phyloP scores from a whole-genome alignment of 1,139 yeast genomes.

The Sugiyamaella paludigena region DNA sequence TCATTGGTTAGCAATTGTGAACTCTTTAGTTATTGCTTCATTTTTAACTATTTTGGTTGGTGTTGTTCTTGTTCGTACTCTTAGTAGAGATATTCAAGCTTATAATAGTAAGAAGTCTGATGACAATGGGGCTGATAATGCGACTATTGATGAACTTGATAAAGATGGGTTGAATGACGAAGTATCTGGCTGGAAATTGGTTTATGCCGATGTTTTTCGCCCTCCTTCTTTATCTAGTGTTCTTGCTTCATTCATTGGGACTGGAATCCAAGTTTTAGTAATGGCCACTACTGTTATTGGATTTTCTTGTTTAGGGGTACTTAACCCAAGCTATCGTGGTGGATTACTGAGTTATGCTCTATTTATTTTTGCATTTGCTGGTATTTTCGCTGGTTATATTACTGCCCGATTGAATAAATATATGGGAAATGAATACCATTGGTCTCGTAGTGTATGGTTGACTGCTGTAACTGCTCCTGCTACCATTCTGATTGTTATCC shows the following conservation, averaged over 20 bases:
- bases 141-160: slow-evolving; percentile 27
- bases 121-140: slow-evolving; percentile 9
- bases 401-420: slow-evolving; percentile 62
- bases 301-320: slow-evolving; percentile 56
- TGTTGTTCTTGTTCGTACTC: slow-evolving; percentile 54
- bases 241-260: slow-evolving; percentile 59
- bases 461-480: slow-evolving; percentile 53
- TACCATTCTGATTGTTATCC: slow-evolving; percentile 50
- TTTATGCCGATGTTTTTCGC: slow-evolving; percentile 54
- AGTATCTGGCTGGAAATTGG: slow-evolving; percentile 53
- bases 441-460: slow-evolving; percentile 29
- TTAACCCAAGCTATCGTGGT: slow-evolving; percentile 61
- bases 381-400: slow-evolving; percentile 67
- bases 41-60: slow-evolving; percentile 62
- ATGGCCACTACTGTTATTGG: slow-evolving; percentile 61
- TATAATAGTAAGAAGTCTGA: slow-evolving; percentile 27
- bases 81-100: slow-evolving; percentile 45
- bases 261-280: slow-evolving; percentile 70
- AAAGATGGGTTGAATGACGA: slow-evolving; percentile 32
- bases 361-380: slow-evolving; percentile 62
- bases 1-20: slow-evolving; percentile 70
- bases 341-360: slow-evolving; percentile 62
- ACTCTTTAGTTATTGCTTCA: slow-evolving; percentile 59
- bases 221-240: slow-evolving; percentile 49
- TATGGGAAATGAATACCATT: slow-evolving; percentile 43